These are phyloP conservation scores for Emericellopsis atlantica DNA, from an alignment of 2,329 filamentous ascomycete species.

Conservation along the genomic window DNA sequence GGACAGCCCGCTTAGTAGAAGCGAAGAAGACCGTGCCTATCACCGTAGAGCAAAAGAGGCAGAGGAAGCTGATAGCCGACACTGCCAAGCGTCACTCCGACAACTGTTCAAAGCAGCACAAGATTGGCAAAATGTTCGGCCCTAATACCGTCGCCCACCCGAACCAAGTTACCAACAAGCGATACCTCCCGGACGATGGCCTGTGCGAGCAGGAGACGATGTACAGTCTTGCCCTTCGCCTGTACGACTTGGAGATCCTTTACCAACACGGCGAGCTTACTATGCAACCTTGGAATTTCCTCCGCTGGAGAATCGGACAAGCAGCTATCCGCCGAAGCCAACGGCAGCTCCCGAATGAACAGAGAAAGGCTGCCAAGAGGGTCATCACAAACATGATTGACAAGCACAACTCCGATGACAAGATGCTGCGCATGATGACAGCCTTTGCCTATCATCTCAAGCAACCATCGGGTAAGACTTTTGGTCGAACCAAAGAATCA, in stretches of 20 bases:
- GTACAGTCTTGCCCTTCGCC: slow-evolving; percentile 19
- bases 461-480: neutral
- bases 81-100: slow-evolving; percentile 12
- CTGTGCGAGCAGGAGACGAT: slow-evolving; percentile 20
- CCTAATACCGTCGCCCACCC: slow-evolving; percentile 11
- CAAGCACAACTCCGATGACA: neutral
- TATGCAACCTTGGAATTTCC: slow-evolving; percentile 24
- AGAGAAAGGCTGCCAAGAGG: neutral
- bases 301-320: slow-evolving; percentile 18
- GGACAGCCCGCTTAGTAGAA: neutral
- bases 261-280: slow-evolving; percentile 9
- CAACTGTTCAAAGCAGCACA: slow-evolving; percentile 18
- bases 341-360: neutral
- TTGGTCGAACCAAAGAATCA: neutral
- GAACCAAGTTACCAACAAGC: slow-evolving; percentile 20
- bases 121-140: slow-evolving; percentile 21
- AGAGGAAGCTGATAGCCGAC: neutral
- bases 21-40: neutral
- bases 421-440: too few species aligned
- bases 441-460: neutral
- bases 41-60: neutral
- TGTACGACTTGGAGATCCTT: slow-evolving; percentile 16
- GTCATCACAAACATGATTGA: slow-evolving; percentile 5
- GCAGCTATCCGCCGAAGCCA: slow-evolving; percentile 6
- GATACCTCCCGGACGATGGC: slow-evolving; percentile 15